phyloP scores from a whole-genome alignment of 768 basidiomycete species.

The Trametes cingulata region DNA sequence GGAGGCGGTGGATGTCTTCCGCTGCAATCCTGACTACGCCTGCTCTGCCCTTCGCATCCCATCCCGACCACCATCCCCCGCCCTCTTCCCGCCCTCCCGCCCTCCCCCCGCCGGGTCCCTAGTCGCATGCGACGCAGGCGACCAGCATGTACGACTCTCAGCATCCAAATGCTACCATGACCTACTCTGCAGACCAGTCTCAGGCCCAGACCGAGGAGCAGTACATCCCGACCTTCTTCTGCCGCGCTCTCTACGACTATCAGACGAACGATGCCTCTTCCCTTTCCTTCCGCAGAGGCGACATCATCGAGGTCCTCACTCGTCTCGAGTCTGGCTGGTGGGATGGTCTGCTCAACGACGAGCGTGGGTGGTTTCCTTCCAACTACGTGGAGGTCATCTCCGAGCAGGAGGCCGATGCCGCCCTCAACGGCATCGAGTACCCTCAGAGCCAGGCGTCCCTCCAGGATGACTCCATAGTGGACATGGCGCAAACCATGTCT shows the following conservation, averaged over 20 bases:
- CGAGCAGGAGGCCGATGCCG: slow-evolving; percentile 78
- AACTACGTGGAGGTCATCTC: slow-evolving; percentile 86
- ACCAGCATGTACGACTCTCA: slow-evolving; percentile 22
- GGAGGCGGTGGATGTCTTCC: slow-evolving; percentile 15
- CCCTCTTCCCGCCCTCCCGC: neutral
- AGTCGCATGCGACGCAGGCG: slow-evolving; percentile 19
- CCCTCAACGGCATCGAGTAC: slow-evolving; percentile 51
- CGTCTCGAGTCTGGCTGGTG: slow-evolving; percentile 96
- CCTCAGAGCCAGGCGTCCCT: slow-evolving; percentile 23
- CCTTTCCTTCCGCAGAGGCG: slow-evolving; percentile 81
- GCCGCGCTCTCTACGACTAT: slow-evolving; percentile 91
- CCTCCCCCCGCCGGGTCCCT: neutral
- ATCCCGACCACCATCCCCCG: slow-evolving; percentile 10
- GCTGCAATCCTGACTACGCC: slow-evolving; percentile 5
- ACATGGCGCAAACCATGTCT: slow-evolving; percentile 52
- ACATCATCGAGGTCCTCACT: slow-evolving; percentile 92
- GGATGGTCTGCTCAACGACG: slow-evolving; percentile 90
- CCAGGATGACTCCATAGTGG: slow-evolving; percentile 40
- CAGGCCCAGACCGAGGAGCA: slow-evolving; percentile 47
- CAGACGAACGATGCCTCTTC: slow-evolving; percentile 85
- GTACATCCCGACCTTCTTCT: slow-evolving; percentile 73
- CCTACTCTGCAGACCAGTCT: slow-evolving; percentile 9
- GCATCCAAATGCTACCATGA: slow-evolving; percentile 15
- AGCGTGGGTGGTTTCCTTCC: slow-evolving; percentile 96
- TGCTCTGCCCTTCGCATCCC: slow-evolving; percentile 1